Evolutionary conservation across 768 basidiomycete species (phyloP), one percentile per base, ranked within the genome.

Genomic region (Roridomyces roridus): DNA sequence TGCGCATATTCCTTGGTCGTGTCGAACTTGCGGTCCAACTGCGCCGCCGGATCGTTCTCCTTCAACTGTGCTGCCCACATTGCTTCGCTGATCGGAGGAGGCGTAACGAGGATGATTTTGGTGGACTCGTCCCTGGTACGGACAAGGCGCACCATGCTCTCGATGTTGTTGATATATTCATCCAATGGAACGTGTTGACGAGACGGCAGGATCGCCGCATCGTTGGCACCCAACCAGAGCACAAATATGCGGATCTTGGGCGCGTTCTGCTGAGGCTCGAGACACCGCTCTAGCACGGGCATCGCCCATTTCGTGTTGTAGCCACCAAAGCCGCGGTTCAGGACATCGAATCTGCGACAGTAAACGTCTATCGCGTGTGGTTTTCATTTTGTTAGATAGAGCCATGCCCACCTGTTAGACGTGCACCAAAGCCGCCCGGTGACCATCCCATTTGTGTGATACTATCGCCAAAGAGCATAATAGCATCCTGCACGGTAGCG

Each of bases 191-290:
- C 89, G 67, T 94, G 89, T 67, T 96, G 95, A 15, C 77, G 72
- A 18, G 81, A 85, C 0, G 82, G 82, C 25, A 74, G 70, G 46
- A 91, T 77, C 62, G 83, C 85, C 6, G 95, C 85, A 69, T 98
- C 95, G 72, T 98, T 98, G 15, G 88, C 87, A 44, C 94, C 94
- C 57, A 92, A 91, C 93, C 93, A 97, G 66, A 96, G 85, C 6
- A 85, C 85, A 56, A 96, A 77, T n/a, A 96, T 70, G 37, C 83
- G 84, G 31, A 94, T 79, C 41, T 79, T 83, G 8, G 89, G 87
- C 34, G 77, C 75, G 47, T 80, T 72, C 20, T 69, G 64, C 50
- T 75, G 79, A 52, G 78, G 83, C 14, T 86, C 84, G 49, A 94
- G 75, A 59, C 84, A 77, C 88, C 92, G 86, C 65, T 91, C 81